Base-by-base conservation (phyloP, 1,284 basidiomycete genomes). In the Thelephora terrestris region DNA sequence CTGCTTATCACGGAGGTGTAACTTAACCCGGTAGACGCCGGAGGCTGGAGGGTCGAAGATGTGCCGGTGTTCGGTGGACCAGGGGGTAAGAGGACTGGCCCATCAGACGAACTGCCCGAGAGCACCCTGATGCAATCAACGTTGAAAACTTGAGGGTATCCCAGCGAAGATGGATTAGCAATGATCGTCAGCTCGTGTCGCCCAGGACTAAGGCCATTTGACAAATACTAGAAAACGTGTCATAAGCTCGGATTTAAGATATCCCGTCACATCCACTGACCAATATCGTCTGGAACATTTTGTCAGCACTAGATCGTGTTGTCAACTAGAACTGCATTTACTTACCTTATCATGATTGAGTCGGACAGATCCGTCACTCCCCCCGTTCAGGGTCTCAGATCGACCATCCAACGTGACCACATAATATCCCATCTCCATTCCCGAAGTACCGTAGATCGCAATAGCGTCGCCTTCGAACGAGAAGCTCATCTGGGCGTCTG, bases 371-470 rank as follows among this genome's bases (percentile, higher is more conserved):
- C 64, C 64, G 49, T 59, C 57, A 25, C 64, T 56, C 18, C 67
- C 68, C 43, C 67, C 69, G 24, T 62, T 58, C 43, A 73, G 55
- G n/a, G 58, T 48, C 27, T 55, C 57, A 0, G 56, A 57, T 27
- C 62, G 46, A 2, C 71, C 72, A 53, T 79, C 75, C 27, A 77
- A 44, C 1, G 63, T 59, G n/a, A 78, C 58, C 12, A 64, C 63
- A 46, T 75, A 65, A 50, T 71, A 60, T 17, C 71, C 70, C 54
- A 73, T 74, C 47, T 72, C 66, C 17, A 73, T 69, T 7, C 73
- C 70, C 20, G 74, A 65, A 1, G 74, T 72, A 27, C 75, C 75
- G 51, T 73, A 77, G 2, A 78, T 51, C 14, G 73, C 73, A 40
- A 79, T 62, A 17, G 71, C 74, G 48, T 74, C 69, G 27, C 76